Evolutionary conservation across 1,284 basidiomycete species (phyloP).

Genomic region (Tausonia pullulans): DNA sequence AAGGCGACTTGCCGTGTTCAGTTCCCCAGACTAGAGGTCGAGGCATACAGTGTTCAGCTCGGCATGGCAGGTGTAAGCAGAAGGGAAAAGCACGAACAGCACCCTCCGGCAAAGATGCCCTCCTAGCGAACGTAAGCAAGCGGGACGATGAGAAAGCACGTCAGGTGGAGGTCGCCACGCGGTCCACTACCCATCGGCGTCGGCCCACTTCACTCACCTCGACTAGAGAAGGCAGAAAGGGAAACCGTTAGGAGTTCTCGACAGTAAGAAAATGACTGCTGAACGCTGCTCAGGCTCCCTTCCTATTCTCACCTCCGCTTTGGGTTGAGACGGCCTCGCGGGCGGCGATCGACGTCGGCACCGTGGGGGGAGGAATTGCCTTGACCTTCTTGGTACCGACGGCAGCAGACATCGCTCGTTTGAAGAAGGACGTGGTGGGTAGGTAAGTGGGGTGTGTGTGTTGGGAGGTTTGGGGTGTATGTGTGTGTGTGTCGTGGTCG

Average conservation of each 20-base stretch:
- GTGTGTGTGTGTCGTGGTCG: too few relatives aligned
- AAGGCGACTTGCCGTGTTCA: neutral
- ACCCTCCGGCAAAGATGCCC: neutral
- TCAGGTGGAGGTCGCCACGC: neutral
- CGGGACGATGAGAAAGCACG: neutral
- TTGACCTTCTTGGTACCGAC: slow-evolving; percentile 10
- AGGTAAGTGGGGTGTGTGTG: too few relatives aligned
- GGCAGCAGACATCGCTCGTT: too few relatives aligned
- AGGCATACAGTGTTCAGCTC: neutral
- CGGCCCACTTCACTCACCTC: neutral
- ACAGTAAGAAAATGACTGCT: too few relatives aligned
- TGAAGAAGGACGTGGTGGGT: too few relatives aligned
- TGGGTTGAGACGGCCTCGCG: slow-evolving; percentile 18
- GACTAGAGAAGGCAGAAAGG: neutral
- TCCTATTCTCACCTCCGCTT: too few relatives aligned
- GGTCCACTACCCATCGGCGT: neutral
- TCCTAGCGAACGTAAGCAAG: neutral
- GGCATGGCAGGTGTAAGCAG: neutral
- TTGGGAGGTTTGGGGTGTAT: too few relatives aligned
- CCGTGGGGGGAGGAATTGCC: slow-evolving; percentile 33
- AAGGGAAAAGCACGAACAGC: neutral
- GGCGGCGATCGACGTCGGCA: slow-evolving; percentile 34
- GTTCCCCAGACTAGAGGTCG: neutral
- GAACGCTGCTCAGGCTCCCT: too few relatives aligned
- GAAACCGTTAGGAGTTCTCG: neutral